These are phyloP conservation scores for Zalaria obscura DNA, from an alignment of 2,329 filamentous ascomycete genomes.

Conservation along the genomic window DNA sequence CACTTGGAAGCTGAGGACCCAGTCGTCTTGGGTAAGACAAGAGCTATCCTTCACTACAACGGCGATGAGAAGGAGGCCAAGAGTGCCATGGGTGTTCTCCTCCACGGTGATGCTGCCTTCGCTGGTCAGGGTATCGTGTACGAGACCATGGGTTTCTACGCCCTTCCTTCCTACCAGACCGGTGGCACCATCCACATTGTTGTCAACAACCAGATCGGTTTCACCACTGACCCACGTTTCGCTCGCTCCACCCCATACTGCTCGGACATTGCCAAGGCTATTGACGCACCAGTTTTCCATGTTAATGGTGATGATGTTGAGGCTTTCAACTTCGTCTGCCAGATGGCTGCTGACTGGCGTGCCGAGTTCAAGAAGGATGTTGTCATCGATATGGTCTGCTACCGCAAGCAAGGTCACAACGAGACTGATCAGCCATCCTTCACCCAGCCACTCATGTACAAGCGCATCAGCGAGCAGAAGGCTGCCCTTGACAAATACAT, in stretches of 20 bases:
- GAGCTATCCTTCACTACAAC: constrained; percentile 98
- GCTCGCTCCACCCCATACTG: constrained; percentile 96
- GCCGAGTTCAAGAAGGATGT: constrained; percentile 98
- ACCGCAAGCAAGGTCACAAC: constrained; percentile 98
- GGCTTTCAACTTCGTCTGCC: constrained; percentile 95
- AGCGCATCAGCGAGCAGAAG: constrained; percentile 77
- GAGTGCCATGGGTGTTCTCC: constrained; percentile 85
- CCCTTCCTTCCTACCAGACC: constrained; percentile 88
- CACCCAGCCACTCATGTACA: constrained; percentile 99
- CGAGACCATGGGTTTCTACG: constrained; percentile 95
- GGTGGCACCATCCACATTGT: constrained; percentile 94
- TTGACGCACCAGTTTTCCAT: constrained; percentile 97
- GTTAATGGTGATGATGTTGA: constrained; percentile 98
- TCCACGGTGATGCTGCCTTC: constrained; percentile 95
- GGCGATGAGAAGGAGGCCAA: constrained; percentile 81
- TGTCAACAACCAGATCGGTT: constrained; percentile 99
- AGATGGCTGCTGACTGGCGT: constrained; percentile 93
- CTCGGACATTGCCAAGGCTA: constrained; percentile 97
- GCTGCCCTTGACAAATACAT: constrained; percentile 84
- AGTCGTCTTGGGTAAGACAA: constrained; percentile 92
- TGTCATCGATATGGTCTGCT: constrained; percentile 95
- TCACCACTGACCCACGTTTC: constrained; percentile 96
- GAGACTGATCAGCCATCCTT: constrained; percentile 99
- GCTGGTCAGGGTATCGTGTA: constrained; percentile 95
- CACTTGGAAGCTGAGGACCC: constrained; percentile 97